phyloP scores from a whole-genome alignment of 495 filamentous ascomycete genomes.

The Aspergillus bridgeri region DNA sequence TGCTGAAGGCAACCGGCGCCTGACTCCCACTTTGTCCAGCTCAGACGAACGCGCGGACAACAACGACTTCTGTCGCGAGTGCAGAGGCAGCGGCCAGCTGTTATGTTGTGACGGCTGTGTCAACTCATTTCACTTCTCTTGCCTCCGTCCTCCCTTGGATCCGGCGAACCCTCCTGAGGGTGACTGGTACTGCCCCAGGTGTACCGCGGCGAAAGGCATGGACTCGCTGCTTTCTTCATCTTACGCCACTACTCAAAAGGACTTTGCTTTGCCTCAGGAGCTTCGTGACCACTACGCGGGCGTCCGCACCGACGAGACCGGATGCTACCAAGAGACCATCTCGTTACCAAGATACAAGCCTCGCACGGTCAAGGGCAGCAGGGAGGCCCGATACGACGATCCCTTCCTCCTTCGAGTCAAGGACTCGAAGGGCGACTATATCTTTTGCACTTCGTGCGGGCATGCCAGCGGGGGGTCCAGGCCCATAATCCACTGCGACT shows the following conservation, averaged over 20 bases:
- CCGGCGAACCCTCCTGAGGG: conserved; percentile 60
- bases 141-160: conserved; percentile 74
- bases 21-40: conserved; percentile 16
- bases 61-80: conserved; percentile 82
- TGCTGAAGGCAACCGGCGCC: conserved; percentile 24
- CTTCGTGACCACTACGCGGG: conserved; percentile 71
- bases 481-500: conserved; percentile 75
- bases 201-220: conserved; percentile 57
- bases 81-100: conserved; percentile 74
- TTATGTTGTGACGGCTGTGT: conserved; percentile 91
- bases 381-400: conserved; percentile 30
- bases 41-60: conserved; percentile 56
- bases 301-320: conserved; percentile 67
- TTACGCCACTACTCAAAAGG: conserved; percentile 60
- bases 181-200: conserved; percentile 82
- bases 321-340: conserved; percentile 69
- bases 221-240: conserved; percentile 54
- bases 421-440: conserved; percentile 20
- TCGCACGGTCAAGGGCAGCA: conserved; percentile 17
- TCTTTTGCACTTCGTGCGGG: conserved; percentile 67
- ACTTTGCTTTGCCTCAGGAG: conserved; percentile 67
- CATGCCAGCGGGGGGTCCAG: conserved; percentile 52
- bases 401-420: conserved; percentile 16
- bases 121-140: conserved; percentile 81
- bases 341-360: conserved; percentile 28